Base-by-base conservation (phyloP, 345 rosid genomes). In the Populus pruinosa region DNA sequence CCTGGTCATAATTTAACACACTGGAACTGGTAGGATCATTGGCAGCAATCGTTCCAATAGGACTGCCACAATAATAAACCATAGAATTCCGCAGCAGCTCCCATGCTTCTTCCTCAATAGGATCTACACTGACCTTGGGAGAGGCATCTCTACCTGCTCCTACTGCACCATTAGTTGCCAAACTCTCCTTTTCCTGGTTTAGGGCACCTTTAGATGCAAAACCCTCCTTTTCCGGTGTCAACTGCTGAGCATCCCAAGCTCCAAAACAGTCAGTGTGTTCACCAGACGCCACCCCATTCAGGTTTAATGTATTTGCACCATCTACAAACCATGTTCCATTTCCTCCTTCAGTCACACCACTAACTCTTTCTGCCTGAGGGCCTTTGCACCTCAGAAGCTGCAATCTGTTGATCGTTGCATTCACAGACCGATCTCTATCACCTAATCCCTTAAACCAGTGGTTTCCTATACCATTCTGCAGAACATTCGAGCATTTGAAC, bases 1-100 rank as follows among this genome's bases (percentile, higher is more conserved):
- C 83, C 81, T 94, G 98, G 86, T 95, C 99, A 78, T 95, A 93
- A 69, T 95, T 95, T 53, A 93, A 72, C 27, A 89, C 84, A 38
- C 74, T 83, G 70, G 93, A 82, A 81, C 81, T 77, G 10, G 90
- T 89, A 71, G 98, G 95, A 81, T 93, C 98, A 73, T 88, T 91
- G 70, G 98, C 97, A 82, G 98, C 97, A 83, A 94, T 87, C 2
- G 98, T 94, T 84, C 98, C 98, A 70, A 93, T 78, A 6, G 98
- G 98, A 62, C 88, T 86, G 65, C 93, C 89, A 66, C 94, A 93
- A 65, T 93, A 93, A 74, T 87, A 83, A 70, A 93, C 98, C 67
- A 94, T 79, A 63, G 99, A 91, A 13, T 87, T 87, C 14, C 86
- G 87, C 70, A 94, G 79, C 69, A 93, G 87, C 50, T 88, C 89